These are phyloP conservation scores for Xylariaceae sp. DNA, from an alignment of 2,329 filamentous ascomycete species.

Conservation along the genomic window DNA sequence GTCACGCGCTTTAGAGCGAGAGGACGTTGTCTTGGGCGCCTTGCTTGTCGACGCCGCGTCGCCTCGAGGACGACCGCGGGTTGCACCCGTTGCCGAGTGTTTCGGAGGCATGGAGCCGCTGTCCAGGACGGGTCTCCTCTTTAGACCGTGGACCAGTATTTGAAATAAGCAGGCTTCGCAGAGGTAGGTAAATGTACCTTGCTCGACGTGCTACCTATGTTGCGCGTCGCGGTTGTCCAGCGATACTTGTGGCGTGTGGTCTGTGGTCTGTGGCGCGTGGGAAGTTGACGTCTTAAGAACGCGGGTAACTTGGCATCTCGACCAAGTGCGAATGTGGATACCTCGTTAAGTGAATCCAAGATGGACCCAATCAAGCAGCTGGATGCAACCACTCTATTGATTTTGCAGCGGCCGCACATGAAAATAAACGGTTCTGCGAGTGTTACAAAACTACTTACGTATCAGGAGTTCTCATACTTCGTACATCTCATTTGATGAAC, in stretches of 20 bases:
- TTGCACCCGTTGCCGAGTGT: conserved; percentile 33
- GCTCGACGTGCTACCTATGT: background rate
- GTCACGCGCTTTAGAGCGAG: conserved; percentile 14
- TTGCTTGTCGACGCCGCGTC: conserved; percentile 14
- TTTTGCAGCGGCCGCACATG: background rate
- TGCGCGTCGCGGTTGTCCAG: background rate
- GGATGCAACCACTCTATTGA: background rate
- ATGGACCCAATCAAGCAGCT: no score
- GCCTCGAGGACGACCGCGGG: conserved; percentile 35
- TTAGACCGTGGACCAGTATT: background rate
- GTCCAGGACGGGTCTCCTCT: background rate
- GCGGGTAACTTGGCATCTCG: background rate
- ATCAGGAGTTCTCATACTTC: no score
- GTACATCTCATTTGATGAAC: no score
- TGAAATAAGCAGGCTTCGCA: background rate
- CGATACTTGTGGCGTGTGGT: background rate
- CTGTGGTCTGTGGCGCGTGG: background rate
- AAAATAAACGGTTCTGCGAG: no score
- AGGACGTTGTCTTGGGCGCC: conserved; percentile 14
- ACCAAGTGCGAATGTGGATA: background rate
- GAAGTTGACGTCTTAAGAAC: background rate
- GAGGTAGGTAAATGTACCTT: background rate
- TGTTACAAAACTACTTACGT: no score
- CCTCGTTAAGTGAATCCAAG: no score
- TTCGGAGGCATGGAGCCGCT: conserved; percentile 41